Evolutionary conservation across 371 early-diverging fungal species (phyloP), one percentile per base, ranked within the genome.

Genomic region (Mortierella sp.): DNA sequence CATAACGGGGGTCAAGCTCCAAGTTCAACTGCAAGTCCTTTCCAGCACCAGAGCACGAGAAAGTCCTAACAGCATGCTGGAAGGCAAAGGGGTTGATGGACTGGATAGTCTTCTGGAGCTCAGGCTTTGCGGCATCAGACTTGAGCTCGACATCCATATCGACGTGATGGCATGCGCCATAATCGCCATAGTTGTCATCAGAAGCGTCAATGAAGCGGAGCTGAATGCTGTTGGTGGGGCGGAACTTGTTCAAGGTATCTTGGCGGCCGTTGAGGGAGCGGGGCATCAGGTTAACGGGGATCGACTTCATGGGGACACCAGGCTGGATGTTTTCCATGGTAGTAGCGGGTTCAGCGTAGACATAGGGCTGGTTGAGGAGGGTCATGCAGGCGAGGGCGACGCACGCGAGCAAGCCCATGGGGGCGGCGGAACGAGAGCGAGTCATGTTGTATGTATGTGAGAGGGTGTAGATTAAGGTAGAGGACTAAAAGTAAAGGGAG

Each of bases 141-240:
- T 77, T 77, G 78, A 81, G 81, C 71, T 77, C 78, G 47, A 81
- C 81, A 52, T 55, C 55, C 74, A 81, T 81, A 45, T 81, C 81
- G 47, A 77, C 81, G 45, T 77, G 81, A 70, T 81, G 81, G 74
- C 78, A 77, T n/a, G 78, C 72, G 7, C 70, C 81, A 48, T 74
- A 71, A 16, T 75, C 58, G 8, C 19, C 55, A 34, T 34, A 28
- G 63, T 77, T 81, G 7, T 81, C 75, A 3, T 65, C 38, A 19
- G 68, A 24, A 21, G 68, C 71, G 24, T 81, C 81, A 52, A 81
- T 73, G 63, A 81, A 81, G 10, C 81, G 77, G 74, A 81, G 81
- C 44, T 76, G 68, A 42, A 81, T 60, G 13, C 31, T 45, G 54
- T 81, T 54, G 63, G 74, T 63, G 52, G 81, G 81, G n/a, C 42